A percentile compares a stretch with the other conserved stretches of the same genome.
phyloP scores from a whole-genome alignment of 2,329 filamentous ascomycete species.

The Phaeoacremonium minimum region DNA sequence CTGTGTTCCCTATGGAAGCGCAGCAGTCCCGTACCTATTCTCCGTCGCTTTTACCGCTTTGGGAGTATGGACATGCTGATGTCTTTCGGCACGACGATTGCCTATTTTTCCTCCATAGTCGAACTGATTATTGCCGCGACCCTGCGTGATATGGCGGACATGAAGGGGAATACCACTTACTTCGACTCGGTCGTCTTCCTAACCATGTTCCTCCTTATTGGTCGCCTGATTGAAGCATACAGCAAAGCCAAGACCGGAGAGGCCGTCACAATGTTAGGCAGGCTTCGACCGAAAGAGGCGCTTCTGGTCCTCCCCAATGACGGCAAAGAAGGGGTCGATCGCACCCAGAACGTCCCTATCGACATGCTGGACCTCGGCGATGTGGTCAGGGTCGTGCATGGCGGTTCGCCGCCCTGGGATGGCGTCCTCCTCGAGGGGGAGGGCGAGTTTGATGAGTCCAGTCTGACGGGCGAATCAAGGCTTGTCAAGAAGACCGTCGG shows the following conservation, averaged over 20 bases:
- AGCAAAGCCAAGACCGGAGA: constrained; percentile 61
- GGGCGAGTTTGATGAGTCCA: constrained; percentile 56
- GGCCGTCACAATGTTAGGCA: constrained; percentile 55
- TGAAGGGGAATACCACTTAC: constrained; percentile 27
- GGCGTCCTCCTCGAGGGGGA: constrained; percentile 40
- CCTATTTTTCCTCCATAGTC: constrained; percentile 61
- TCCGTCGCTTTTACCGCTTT: constrained; percentile 79
- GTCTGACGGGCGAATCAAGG: constrained; percentile 52
- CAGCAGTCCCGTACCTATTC: constrained; percentile 66
- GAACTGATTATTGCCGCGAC: constrained; percentile 41
- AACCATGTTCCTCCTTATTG: constrained; percentile 55
- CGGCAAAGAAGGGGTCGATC: background rate
- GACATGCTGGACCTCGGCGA: constrained; percentile 50
- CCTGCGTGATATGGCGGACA: constrained; percentile 18
- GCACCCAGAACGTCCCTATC: constrained; percentile 35
- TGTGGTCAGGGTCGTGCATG: constrained; percentile 48
- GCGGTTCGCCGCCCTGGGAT: constrained; percentile 56
- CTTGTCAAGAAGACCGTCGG: constrained; percentile 42
- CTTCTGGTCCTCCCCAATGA: constrained; percentile 24
- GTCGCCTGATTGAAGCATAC: constrained; percentile 52
- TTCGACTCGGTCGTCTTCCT: constrained; percentile 64
- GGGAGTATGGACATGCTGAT: constrained; percentile 96
- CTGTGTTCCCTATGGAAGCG: constrained; percentile 71
- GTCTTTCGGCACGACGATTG: constrained; percentile 80
- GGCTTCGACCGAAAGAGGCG: constrained; percentile 53